Conservation (phyloP, 1,139 yeast species). For the Geotrichum candidum region DNA sequence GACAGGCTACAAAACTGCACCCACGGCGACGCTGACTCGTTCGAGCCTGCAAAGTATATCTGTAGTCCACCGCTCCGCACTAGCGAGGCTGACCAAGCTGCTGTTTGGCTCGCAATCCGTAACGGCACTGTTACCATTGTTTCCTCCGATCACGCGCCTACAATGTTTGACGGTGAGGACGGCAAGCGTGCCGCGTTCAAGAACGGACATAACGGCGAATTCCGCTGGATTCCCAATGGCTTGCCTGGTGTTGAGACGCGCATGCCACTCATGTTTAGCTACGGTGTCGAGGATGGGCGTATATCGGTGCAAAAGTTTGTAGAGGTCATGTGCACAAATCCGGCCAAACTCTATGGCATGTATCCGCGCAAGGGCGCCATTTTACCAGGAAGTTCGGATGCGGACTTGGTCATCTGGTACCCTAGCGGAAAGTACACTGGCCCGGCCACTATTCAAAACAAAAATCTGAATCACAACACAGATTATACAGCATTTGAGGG, state of each 20-base stretch:
- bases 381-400: constrained; percentile 40
- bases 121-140: constrained; percentile 46
- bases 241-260: constrained; percentile 46
- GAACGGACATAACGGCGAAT: constrained; percentile 38
- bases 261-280: constrained; percentile 40
- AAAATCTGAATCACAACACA: constrained; percentile 40
- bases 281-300: constrained; percentile 41
- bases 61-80: constrained; percentile 48
- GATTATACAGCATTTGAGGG: constrained; percentile 47
- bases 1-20: constrained; percentile 31
- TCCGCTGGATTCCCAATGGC: constrained; percentile 42
- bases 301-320: constrained; percentile 42
- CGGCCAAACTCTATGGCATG: constrained; percentile 42
- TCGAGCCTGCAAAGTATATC: constrained; percentile 45
- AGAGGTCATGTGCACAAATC: constrained; percentile 41
- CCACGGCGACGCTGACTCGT: constrained; percentile 28
- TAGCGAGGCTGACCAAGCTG: constrained; percentile 37
- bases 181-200: constrained; percentile 34
- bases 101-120: constrained; percentile 42
- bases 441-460: constrained; percentile 34
- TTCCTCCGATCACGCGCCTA: constrained; percentile 46
- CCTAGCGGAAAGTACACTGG: constrained; percentile 34
- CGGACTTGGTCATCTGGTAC: constrained; percentile 43
- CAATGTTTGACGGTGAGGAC: constrained; percentile 36
- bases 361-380: constrained; percentile 34